Evolutionary conservation across 1,284 basidiomycete genomes (phyloP).

Genomic region (Ustilago trichophora): DNA sequence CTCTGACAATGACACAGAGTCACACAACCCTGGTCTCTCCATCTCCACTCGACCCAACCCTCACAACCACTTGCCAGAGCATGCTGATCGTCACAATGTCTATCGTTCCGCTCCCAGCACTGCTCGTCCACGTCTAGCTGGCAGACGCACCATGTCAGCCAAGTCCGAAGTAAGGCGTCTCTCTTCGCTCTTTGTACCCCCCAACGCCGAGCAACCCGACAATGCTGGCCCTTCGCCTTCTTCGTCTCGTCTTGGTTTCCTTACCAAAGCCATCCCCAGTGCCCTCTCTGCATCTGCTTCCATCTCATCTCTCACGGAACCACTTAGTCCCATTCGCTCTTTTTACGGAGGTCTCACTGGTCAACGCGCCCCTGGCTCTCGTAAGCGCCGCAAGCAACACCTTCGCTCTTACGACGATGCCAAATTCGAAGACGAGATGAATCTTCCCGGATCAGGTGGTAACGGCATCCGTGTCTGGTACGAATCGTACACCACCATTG

Average conservation of each 20-base stretch:
- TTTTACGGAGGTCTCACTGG: constrained; percentile 26
- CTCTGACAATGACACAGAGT: too few species aligned
- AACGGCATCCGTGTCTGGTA: constrained; percentile 61
- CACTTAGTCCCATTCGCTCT: constrained; percentile 35
- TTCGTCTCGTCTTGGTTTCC: constrained; percentile 18
- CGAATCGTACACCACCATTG: constrained; percentile 61
- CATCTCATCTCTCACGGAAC: constrained; percentile 26
- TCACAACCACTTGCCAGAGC: too few species aligned
- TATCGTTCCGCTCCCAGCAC: constrained; percentile 32
- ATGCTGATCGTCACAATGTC: too few species aligned
- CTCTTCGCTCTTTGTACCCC: constrained; percentile 36
- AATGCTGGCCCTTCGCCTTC: not conserved
- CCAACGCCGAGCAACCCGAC: constrained; percentile 2
- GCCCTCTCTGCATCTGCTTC: constrained; percentile 17
- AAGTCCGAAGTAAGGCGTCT: constrained; percentile 32
- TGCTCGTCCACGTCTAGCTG: constrained; percentile 30
- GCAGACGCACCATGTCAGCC: constrained; percentile 33
- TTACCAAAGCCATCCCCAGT: constrained; percentile 11
- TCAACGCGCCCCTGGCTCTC: constrained; percentile 9
- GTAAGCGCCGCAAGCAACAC: constrained; percentile 19
- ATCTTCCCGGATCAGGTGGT: constrained; percentile 29
- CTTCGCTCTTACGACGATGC: constrained; percentile 43
- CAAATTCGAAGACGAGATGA: constrained; percentile 45
- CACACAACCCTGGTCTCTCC: too few species aligned
- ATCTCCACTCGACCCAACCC: too few species aligned